phyloP scores from a whole-genome alignment of 2,329 filamentous ascomycete species.

The Diaporthe ampelina region DNA sequence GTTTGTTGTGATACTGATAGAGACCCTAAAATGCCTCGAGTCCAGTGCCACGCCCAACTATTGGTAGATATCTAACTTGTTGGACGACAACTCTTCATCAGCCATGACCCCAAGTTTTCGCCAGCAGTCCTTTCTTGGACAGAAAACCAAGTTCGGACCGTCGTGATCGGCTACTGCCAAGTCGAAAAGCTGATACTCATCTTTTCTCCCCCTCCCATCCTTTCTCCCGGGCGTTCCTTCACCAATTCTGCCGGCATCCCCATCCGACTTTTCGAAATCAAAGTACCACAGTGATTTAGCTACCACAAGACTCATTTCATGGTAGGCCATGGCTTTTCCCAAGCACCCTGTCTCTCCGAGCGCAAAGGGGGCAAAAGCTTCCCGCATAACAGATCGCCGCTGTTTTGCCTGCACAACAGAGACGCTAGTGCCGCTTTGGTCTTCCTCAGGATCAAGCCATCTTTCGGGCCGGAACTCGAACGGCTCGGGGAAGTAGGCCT shows the following conservation, averaged over 20 bases:
- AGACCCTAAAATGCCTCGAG: too few relatives aligned
- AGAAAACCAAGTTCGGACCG: conserved; percentile 12
- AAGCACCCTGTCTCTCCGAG: conserved; percentile 53
- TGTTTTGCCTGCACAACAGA: neutral
- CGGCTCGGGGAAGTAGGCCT: too few relatives aligned
- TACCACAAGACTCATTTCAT: conserved; percentile 44
- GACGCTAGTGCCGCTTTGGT: neutral
- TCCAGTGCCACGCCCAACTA: neutral
- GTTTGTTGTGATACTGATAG: too few relatives aligned
- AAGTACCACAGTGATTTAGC: conserved; percentile 44
- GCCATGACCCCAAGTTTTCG: neutral
- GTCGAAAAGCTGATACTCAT: conserved; percentile 19
- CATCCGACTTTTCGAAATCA: conserved; percentile 33
- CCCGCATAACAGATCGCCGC: conserved; percentile 28
- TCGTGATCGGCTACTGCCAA: neutral
- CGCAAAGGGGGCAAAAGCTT: conserved; percentile 51
- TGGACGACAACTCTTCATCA: neutral
- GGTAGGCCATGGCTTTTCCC: conserved; percentile 48
- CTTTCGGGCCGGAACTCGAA: conserved; percentile 4
- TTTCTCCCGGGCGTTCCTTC: neutral
- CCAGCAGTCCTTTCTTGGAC: neutral
- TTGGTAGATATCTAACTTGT: neutral
- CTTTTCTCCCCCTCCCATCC: neutral
- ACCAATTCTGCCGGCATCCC: neutral
- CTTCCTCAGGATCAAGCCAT: neutral